These are phyloP conservation scores for Aquilaria yunnanensis DNA, from an alignment of 345 rosid species.

Conservation along the genomic window DNA sequence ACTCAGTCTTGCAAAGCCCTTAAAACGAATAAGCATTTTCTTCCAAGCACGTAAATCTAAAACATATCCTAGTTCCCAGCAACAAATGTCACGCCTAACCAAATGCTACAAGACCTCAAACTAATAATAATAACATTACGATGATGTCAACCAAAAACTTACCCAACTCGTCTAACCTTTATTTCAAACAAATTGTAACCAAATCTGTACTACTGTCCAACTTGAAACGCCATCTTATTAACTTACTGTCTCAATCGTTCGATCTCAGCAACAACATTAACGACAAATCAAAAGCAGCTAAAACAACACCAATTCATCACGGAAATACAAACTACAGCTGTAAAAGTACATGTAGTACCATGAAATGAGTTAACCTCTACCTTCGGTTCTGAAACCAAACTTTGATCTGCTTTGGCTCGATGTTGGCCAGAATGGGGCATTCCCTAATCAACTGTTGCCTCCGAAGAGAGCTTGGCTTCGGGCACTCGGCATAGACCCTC, in stretches of 20 bases:
- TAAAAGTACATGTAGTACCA: too few relatives aligned
- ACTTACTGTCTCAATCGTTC: too few relatives aligned
- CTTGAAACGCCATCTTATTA: too few relatives aligned
- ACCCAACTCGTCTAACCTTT: neutral
- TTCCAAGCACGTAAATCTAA: neutral
- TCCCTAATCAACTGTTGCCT: slow-evolving; percentile 96
- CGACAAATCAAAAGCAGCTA: neutral
- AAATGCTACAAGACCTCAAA: neutral
- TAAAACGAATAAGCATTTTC: neutral
- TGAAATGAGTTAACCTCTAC: slow-evolving; percentile 19
- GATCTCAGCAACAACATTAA: neutral
- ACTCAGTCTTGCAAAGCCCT: neutral
- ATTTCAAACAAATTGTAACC: too few relatives aligned
- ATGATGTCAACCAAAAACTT: neutral
- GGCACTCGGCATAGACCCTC: slow-evolving; percentile 94
- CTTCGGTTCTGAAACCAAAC: slow-evolving; percentile 99
- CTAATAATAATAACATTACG: neutral
- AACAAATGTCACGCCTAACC: neutral
- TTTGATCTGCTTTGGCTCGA: slow-evolving; percentile 99
- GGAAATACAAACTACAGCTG: too few relatives aligned
- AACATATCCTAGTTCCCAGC: neutral
- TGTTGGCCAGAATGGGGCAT: slow-evolving; percentile 89
- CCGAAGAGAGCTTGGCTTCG: slow-evolving; percentile 93
- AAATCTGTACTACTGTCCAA: too few relatives aligned
- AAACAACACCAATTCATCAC: neutral